Conservation (phyloP, 169 alveolate genomes). For the Eimeria zaria region DNA sequence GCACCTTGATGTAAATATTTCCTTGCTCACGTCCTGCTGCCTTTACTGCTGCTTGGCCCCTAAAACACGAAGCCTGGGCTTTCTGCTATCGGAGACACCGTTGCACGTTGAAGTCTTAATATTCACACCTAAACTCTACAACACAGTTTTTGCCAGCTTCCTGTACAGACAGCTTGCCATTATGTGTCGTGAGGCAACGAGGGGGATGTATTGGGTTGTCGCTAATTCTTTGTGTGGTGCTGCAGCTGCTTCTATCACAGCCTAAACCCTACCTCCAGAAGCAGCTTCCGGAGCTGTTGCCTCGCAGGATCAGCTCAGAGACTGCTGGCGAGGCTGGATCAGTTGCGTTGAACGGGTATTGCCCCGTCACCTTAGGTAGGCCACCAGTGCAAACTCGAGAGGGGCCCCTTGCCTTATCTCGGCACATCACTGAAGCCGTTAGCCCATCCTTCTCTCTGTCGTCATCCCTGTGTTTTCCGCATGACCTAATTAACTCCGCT, state of each 20-base stretch:
- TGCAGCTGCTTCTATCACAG: conserved; percentile 51
- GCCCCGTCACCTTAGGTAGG: conserved; percentile 61
- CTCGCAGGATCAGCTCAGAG: conserved; percentile 22
- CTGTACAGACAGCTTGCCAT: background rate
- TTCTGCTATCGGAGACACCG: background rate
- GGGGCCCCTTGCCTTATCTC: too few relatives aligned
- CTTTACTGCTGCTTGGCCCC: background rate
- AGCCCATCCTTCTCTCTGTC: too few relatives aligned
- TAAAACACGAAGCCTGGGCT: background rate
- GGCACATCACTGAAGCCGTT: too few relatives aligned
- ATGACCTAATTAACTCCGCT: too few relatives aligned
- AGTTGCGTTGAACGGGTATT: conserved; percentile 38
- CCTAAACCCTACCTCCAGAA: conserved; percentile 53
- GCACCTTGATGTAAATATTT: conserved; percentile 1
- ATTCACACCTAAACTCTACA: background rate
- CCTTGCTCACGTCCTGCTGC: background rate
- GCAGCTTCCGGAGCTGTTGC: conserved; percentile 55
- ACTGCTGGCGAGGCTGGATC: background rate
- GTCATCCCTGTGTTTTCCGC: too few relatives aligned
- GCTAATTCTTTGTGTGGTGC: background rate
- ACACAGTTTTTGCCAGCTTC: background rate
- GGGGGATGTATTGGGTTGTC: background rate
- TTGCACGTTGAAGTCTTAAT: background rate
- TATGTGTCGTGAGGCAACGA: background rate
- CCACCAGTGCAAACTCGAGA: too few relatives aligned